Base-by-base conservation (phyloP, 2,329 filamentous ascomycete species). In the Diplocarpon mali region DNA sequence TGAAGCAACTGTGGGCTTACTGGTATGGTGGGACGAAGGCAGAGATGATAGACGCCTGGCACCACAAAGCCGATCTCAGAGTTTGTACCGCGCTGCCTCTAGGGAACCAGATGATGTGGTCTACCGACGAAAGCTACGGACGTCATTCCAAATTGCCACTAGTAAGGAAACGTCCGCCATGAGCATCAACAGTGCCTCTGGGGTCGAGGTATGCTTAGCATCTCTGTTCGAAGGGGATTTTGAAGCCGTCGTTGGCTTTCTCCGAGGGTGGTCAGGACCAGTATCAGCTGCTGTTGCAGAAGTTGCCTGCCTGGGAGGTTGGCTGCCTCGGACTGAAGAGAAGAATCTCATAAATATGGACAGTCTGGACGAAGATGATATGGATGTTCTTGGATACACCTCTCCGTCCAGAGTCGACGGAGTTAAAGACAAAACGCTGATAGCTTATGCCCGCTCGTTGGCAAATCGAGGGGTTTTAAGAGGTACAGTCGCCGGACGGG, bases 11-110 rank as follows among this genome's bases (percentile, higher is more conserved):
- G 67, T 95, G 48, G 85, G 82, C 1, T 68, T 96, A 40, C 80
- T 89, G 28, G 80, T 84, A 5, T 96, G 90, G 90, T 95, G 89
- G 88, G 83, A 94, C 59, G 86, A 92, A 49, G 75, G 76, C n/a
- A 76, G 79, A 48, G 73, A 80, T 9, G 68, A 70, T 39, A 53
- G 53, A 42, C 56, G 52, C 34, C 35, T 57, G 35, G 51, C 56
- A 35, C 20, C 20, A 24, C 46, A 54, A 17, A 52, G 57, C 20
- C 51, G 51, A 39, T 59, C 60, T 5, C 53, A 54, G 15, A 48
- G 43, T 32, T 46, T 35, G 20, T 49, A 49, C 28, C 45, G 45
- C 14, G 45, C 62, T 61, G 51, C 69, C 63, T 40, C 65, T 64
- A 47, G 69, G 66, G 54, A 64, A 59, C 39, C 59, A 59, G 67